Conservation (phyloP, 2,329 filamentous ascomycete genomes). For the Ambrosiella xylebori region DNA sequence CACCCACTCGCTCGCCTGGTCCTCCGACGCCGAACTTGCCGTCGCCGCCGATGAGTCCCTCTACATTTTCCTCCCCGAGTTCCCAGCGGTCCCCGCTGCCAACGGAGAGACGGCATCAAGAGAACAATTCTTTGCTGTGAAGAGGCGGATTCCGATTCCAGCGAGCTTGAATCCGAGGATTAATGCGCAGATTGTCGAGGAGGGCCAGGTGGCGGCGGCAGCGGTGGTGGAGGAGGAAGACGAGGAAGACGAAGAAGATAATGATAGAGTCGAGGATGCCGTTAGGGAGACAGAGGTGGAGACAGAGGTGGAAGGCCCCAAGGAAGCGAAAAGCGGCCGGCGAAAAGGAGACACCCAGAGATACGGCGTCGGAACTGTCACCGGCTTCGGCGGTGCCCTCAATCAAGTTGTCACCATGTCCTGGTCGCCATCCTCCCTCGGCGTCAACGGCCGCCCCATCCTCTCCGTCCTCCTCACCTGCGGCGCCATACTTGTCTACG, state of each 20-base stretch:
- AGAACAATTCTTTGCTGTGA: conserved; percentile 14
- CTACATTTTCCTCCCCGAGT: conserved; percentile 33
- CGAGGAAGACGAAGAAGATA: background rate
- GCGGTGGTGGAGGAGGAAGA: background rate
- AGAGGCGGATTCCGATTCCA: conserved; percentile 13
- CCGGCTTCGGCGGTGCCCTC: conserved; percentile 31
- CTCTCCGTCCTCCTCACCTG: conserved; percentile 33
- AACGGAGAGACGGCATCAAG: conserved; percentile 14
- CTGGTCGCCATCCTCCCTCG: conserved; percentile 43
- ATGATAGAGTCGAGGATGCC: conserved; percentile 1
- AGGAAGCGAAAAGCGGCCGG: conserved; percentile 14
- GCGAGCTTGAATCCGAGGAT: conserved; percentile 10
- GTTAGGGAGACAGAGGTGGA: conserved; percentile 9
- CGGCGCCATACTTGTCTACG: conserved; percentile 33
- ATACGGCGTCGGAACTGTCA: conserved; percentile 29
- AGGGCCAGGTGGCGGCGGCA: background rate
- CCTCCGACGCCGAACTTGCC: conserved; percentile 39
- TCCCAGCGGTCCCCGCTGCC: conserved; percentile 14
- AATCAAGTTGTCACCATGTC: conserved; percentile 36
- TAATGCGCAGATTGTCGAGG: conserved; percentile 6
- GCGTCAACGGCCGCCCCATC: conserved; percentile 34
- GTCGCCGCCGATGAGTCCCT: conserved; percentile 39
- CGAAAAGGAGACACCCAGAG: conserved; percentile 23
- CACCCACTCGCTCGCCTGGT: conserved; percentile 31
- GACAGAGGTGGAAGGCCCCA: conserved; percentile 14